Base-by-base conservation (phyloP, 148 eudicot genomes). In the Silene latifolia region DNA sequence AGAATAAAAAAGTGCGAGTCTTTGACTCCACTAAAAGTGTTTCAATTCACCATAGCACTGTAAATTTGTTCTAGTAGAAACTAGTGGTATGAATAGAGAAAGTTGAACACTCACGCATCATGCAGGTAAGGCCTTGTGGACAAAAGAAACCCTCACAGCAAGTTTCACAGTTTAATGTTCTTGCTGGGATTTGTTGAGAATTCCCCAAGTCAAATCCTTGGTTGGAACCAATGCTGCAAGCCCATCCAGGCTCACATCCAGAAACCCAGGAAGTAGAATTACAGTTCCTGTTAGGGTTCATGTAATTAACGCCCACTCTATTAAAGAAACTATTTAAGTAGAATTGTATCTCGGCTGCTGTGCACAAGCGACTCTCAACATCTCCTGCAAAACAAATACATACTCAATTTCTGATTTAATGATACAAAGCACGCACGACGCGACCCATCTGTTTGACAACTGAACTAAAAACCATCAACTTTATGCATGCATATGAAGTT, bases 161-260 rank as follows among this genome's bases (percentile, higher is more conserved):
- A 66, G 74, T n/a, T 74, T 70, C 19, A 63, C 87, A 84, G 7
- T 74, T 62, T 19, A 19, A 27, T 42, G 79, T 76, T 77, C 87
- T 79, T 18, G 81, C 60, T 57, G 87, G 87, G 27, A 84, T 71
- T 32, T 32, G 61, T 14, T 42, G 0, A 5, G 68, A 8, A 39
- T 72, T 65, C 56, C 24, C 63, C 48, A 71, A 20, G 73, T 73
- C 71, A 72, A 32, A 48, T 11, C 27, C 44, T 58, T 76, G 20
- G 24, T 23, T 2, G 3, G 77, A 27, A 39, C 63, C 61, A 71
- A 59, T 19, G 46, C 79, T 77, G 71, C 87, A 84, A 19, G 84
- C 84, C 87, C 87, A 84, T 59, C 87, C 87, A 32, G 87, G 84
- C 66, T 84, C 87, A 51, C 87, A 84, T 48, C 87, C 87, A 51